Percentiles rank a stretch among this genome's conserved stretches.
Conservation (phyloP, 768 basidiomycete species). For the Leccinum disarticulatum region DNA sequence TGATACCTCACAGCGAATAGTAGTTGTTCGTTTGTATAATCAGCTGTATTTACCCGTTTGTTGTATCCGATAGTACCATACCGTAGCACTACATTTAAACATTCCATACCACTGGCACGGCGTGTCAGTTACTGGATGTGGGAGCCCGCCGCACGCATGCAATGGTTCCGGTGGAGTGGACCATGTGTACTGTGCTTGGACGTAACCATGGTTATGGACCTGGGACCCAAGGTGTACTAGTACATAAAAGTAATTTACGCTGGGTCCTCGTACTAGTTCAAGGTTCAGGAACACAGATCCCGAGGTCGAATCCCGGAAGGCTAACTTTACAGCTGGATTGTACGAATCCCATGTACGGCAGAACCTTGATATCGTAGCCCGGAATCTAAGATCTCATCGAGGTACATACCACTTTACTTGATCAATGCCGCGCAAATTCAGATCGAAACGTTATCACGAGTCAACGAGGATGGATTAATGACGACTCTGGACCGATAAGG, state of each 20-base stretch:
- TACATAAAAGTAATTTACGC: not conserved
- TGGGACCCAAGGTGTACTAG: not conserved
- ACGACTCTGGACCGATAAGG: conserved; percentile 2
- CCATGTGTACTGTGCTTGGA: not conserved
- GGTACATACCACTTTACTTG: not conserved
- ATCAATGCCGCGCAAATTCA: not conserved
- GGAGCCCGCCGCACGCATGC: not conserved
- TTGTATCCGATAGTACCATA: conserved; percentile 16
- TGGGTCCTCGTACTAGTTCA: not conserved
- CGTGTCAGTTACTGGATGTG: not conserved
- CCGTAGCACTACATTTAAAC: conserved; percentile 1
- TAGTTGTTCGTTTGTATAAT: conserved; percentile 2
- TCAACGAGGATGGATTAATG: not conserved
- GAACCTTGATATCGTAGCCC: conserved; percentile 6
- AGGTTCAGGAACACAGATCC: conserved; percentile 2
- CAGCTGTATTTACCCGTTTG: conserved; percentile 12
- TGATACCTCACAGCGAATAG: conserved; percentile 10
- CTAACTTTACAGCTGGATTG: not conserved
- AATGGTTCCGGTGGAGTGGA: not conserved
- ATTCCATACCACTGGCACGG: not conserved
- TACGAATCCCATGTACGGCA: conserved; percentile 10
- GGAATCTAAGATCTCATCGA: not conserved
- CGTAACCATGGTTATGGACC: not conserved
- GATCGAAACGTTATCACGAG: not conserved
- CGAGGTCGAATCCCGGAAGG: conserved; percentile 7